Evolutionary conservation across 1,284 basidiomycete genomes (phyloP), one percentile per base, ranked within the genome.

Genomic region (Tranzscheliella williamsii): DNA sequence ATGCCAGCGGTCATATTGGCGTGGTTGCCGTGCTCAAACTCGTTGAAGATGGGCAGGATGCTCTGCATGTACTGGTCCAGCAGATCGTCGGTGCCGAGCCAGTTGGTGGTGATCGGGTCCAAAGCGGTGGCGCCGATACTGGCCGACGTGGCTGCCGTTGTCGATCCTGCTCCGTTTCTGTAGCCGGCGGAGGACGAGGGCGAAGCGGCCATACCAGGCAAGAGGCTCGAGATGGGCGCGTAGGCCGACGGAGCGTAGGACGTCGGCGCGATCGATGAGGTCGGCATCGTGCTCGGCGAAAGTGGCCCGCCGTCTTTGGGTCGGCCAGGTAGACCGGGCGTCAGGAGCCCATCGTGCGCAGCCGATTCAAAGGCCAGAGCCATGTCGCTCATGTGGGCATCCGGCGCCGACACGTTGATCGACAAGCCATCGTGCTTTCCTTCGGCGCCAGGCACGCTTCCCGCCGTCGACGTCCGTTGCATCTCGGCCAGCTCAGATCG

Each of bases 11-110:
- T 36, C 51, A 54, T 54, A 39, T 33, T 55, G 46, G 40, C 55
- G 48, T 55, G 55, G 30, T 47, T 55, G 6, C 43, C 44, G 26
- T 62, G 58, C n/a, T 62, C 58, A 29, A 62, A 62, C 31, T 62
- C 58, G 29, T 62, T 62, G 24, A 62, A 62, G 40, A 62, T 62
- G 16, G 58, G 58, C 32, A 62, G 21, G 35, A 62, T 62, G 31
- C 58, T 62, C 29, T 62, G 58, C 58, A 62, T 62, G 48, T 62
- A 62, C 33, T 47, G 44, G 16, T 62, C 58, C 34, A 62, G 29
- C 31, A 62, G 38, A 17, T 62, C 58, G 35, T 62, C 58, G 4
- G 58, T 62, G 26, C 58, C 58, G 23, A 62, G 38, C 58, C 58
- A 62, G 2, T 47, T 55, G 32, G 29, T 62, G 12, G 58, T 55